Evolutionary conservation across 1,284 basidiomycete genomes (phyloP).

Genomic region (Heliocybe sulcata): DNA sequence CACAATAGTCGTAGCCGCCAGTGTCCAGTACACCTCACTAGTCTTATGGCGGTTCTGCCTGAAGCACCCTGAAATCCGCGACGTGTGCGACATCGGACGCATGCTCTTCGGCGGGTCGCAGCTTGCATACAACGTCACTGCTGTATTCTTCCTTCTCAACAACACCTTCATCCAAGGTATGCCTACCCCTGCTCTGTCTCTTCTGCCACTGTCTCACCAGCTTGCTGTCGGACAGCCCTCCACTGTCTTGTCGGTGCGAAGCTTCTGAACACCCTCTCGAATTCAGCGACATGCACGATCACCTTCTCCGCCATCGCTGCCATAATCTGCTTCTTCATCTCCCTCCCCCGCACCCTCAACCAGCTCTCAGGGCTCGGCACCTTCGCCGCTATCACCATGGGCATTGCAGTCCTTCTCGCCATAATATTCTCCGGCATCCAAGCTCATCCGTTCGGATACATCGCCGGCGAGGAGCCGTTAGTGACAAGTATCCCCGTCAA

Average conservation of each 20-base stretch:
- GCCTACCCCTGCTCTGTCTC: conserved; percentile 3
- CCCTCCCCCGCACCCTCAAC: conserved; percentile 44
- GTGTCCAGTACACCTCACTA: conserved; percentile 33
- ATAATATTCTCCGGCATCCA: conserved; percentile 48
- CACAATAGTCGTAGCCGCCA: conserved; percentile 30
- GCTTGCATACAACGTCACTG: conserved; percentile 39
- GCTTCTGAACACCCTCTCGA: conserved; percentile 51
- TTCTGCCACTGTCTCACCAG: neutral
- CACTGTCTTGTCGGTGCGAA: conserved; percentile 37
- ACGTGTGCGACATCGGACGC: conserved; percentile 59
- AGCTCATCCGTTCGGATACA: conserved; percentile 33
- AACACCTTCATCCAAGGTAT: conserved; percentile 41
- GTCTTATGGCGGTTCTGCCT: conserved; percentile 54
- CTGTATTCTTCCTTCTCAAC: conserved; percentile 41
- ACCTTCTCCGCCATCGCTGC: conserved; percentile 43
- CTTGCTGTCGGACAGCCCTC: conserved; percentile 20
- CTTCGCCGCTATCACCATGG: conserved; percentile 46
- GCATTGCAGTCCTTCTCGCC: conserved; percentile 45
- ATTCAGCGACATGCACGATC: conserved; percentile 48
- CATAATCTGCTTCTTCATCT: conserved; percentile 36
- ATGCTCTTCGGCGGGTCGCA: conserved; percentile 40
- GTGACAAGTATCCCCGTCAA: conserved; percentile 28
- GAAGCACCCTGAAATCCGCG: conserved; percentile 48
- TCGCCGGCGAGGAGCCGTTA: conserved; percentile 27
- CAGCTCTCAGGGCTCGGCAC: conserved; percentile 37